Conservation (phyloP, 192 early-diverging fungal genomes). For the Coemansia sp. region DNA sequence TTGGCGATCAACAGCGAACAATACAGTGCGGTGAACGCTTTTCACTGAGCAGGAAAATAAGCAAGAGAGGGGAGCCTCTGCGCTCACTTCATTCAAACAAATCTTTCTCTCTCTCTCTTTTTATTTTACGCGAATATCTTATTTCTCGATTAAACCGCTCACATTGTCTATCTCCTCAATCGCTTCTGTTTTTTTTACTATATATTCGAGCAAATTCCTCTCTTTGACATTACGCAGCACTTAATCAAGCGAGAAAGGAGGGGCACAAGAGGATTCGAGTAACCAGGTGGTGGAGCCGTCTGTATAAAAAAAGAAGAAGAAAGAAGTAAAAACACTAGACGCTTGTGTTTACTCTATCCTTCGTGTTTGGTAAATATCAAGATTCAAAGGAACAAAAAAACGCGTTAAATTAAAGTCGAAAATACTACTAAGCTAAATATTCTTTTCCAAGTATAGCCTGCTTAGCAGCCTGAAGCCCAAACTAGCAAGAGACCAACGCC, state of each 20-base stretch:
- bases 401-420: neutral
- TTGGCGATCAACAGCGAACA: no score
- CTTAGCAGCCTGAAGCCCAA: neutral
- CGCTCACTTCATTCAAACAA: neutral
- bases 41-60: no score
- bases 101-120: neutral
- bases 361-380: neutral
- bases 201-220: neutral
- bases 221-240: neutral
- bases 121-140: neutral
- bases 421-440: neutral
- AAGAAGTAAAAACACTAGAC: neutral
- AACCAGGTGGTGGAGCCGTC: neutral
- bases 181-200: neutral
- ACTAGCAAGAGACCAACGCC: neutral
- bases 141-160: neutral
- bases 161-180: neutral
- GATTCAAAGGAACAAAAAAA: neutral
- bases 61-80: neutral
- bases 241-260: neutral
- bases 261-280: neutral
- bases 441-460: no score
- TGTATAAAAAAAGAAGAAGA: neutral
- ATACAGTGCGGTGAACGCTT: no score
- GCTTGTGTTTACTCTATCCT: neutral